Conservation (phyloP, 805 yeast genomes). For the Clavispora vitiphila region DNA sequence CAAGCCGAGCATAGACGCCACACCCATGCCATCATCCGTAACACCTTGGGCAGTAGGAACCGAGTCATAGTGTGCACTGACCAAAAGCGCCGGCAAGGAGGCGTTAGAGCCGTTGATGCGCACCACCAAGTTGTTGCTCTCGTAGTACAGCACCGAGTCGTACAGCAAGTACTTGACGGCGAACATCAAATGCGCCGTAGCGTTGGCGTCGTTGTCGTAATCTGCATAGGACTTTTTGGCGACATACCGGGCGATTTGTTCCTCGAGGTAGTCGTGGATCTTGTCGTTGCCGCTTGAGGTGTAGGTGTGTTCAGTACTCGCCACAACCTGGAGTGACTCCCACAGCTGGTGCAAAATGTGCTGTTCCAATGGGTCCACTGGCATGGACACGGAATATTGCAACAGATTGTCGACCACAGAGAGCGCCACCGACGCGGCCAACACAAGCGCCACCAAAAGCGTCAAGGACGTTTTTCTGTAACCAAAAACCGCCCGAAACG, state of each 20-base stretch:
- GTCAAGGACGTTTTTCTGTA: conserved; percentile 71
- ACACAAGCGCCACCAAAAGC: conserved; percentile 46
- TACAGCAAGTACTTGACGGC: conserved; percentile 43
- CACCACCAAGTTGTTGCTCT: conserved; percentile 75
- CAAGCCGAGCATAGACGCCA: conserved; percentile 73
- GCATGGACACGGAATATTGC: conserved; percentile 37
- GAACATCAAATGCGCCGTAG: conserved; percentile 45
- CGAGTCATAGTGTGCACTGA: conserved; percentile 86
- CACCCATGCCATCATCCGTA: conserved; percentile 90
- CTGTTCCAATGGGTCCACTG: conserved; percentile 35
- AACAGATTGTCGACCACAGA: conserved; percentile 36
- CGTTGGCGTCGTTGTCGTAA: conserved; percentile 36
- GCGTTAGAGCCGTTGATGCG: conserved; percentile 62
- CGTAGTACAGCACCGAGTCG: conserved; percentile 66
- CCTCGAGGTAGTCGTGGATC: conserved; percentile 62
- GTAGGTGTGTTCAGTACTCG: conserved; percentile 70
- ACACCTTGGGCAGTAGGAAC: conserved; percentile 86
- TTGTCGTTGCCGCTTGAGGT: conserved; percentile 69
- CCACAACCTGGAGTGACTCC: conserved; percentile 68
- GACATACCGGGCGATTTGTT: conserved; percentile 29
- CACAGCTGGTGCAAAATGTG: conserved; percentile 46
- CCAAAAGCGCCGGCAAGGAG: conserved; percentile 57
- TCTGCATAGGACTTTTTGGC: conserved; percentile 31
- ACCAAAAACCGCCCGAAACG: conserved; percentile 50
- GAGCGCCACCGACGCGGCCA: conserved; percentile 35